phyloP scores from a whole-genome alignment of 2,329 filamentous ascomycete genomes.

The Pyrenochaeta sp. region DNA sequence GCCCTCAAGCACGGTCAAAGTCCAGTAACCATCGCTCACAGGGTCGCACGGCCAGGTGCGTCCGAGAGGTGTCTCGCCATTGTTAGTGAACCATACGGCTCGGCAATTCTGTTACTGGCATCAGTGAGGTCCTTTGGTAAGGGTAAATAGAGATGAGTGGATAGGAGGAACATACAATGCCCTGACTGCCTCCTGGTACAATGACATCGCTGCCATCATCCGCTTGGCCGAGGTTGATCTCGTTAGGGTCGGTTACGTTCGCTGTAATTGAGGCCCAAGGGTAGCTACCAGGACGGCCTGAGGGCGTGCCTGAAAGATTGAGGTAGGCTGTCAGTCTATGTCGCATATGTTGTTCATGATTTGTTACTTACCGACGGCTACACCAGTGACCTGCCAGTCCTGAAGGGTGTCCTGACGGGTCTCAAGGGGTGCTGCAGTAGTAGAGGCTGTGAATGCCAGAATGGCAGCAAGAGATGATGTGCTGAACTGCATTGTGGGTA shows the following conservation, averaged over 20 bases:
- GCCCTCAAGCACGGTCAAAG: slow-evolving; percentile 27
- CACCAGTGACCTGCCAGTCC: slow-evolving; percentile 31
- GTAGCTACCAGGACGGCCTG: slow-evolving; percentile 29
- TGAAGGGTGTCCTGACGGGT: slow-evolving; percentile 21
- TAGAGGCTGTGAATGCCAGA: slow-evolving; percentile 16
- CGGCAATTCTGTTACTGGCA: slow-evolving; percentile 25
- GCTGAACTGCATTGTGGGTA: slow-evolving; percentile 20
- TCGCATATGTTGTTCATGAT: not conserved
- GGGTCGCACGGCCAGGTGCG: slow-evolving; percentile 37
- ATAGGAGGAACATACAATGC: slow-evolving; percentile 10
- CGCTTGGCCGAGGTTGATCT: slow-evolving; percentile 21
- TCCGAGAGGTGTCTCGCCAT: slow-evolving; percentile 22
- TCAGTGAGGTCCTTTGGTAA: not conserved
- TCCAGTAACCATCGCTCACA: slow-evolving; percentile 31
- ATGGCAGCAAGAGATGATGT: slow-evolving; percentile 12
- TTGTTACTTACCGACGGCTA: slow-evolving; percentile 1
- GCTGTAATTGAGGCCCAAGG: slow-evolving; percentile 32
- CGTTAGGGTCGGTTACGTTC: slow-evolving; percentile 39
- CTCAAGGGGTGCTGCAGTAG: slow-evolving; percentile 17
- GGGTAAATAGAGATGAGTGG: too few species aligned
- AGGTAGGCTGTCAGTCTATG: slow-evolving; percentile 4
- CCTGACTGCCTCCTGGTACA: slow-evolving; percentile 26
- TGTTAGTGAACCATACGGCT: slow-evolving; percentile 29
- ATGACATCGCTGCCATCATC: slow-evolving; percentile 13
- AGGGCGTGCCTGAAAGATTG: slow-evolving; percentile 7